Conservation (phyloP, 441 rosid species). For the Melastoma candidum region DNA sequence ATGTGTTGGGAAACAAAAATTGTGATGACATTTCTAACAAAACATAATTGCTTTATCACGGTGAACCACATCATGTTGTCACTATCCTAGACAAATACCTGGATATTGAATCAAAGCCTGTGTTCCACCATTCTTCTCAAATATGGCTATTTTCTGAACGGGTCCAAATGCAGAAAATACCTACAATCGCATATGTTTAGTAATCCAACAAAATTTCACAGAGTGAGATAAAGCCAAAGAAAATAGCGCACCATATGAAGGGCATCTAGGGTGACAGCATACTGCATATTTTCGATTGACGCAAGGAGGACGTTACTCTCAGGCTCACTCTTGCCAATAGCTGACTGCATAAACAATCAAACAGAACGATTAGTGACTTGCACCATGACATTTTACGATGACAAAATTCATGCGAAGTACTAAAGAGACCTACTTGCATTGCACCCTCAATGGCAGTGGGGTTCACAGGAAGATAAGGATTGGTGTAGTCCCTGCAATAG, state of each 20-base stretch:
- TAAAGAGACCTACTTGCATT: slow-evolving; percentile 44
- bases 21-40: no score
- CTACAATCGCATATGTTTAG: slow-evolving; percentile 19
- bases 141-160: slow-evolving; percentile 92
- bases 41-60: no score
- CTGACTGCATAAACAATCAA: slow-evolving; percentile 37
- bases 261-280: slow-evolving; percentile 91
- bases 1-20: no score
- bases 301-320: slow-evolving; percentile 97
- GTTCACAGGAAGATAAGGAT: slow-evolving; percentile 96
- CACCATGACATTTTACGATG: background rate
- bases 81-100: slow-evolving; percentile 30
- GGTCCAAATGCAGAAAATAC: slow-evolving; percentile 92
- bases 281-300: slow-evolving; percentile 95
- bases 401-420: background rate
- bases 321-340: slow-evolving; percentile 69
- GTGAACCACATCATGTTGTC: no score
- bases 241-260: slow-evolving; percentile 57
- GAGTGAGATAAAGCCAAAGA: background rate
- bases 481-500: slow-evolving; percentile 81
- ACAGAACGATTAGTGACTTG: slow-evolving; percentile 13
- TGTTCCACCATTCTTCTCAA: slow-evolving; percentile 95
- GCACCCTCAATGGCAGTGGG: slow-evolving; percentile 89
- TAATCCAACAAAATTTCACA: no score
- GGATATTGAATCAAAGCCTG: slow-evolving; percentile 93